Percentiles rank a stretch among this genome's conserved stretches.
phyloP scores from a whole-genome alignment of 768 basidiomycete genomes.

The Boletales sp. region DNA sequence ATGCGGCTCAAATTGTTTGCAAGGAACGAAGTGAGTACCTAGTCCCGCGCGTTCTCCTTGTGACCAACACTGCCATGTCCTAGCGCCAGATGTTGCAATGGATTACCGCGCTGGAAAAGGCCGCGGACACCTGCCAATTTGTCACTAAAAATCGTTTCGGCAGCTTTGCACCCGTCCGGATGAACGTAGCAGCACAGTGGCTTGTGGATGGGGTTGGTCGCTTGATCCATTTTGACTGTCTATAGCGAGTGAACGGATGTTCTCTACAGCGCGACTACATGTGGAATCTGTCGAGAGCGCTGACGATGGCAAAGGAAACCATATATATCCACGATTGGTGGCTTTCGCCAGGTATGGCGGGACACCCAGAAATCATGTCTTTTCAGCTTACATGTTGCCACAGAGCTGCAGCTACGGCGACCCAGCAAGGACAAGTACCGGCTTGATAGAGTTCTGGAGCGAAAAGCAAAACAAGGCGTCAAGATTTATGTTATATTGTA shows the following conservation, averaged over 20 bases:
- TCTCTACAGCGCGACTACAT: conserved; percentile 86
- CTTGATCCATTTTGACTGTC: neutral
- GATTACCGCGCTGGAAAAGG: conserved; percentile 86
- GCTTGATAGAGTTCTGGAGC: conserved; percentile 78
- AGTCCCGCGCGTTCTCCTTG: neutral
- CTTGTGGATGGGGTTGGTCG: conserved; percentile 88
- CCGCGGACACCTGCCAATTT: conserved; percentile 74
- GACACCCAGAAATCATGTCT: neutral
- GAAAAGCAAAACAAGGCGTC: conserved; percentile 93
- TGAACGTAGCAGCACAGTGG: conserved; percentile 96
- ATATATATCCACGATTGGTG: conserved; percentile 99
- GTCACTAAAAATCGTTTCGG: conserved; percentile 82
- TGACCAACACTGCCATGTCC: conserved; percentile 1
- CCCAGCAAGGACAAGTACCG: conserved; percentile 84
- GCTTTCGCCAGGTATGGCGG: conserved; percentile 73
- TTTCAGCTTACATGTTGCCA: neutral
- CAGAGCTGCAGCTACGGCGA: conserved; percentile 81
- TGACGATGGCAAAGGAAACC: conserved; percentile 79
- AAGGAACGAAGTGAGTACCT: conserved; percentile 64
- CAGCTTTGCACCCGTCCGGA: conserved; percentile 88
- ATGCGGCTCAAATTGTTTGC: conserved; percentile 83
- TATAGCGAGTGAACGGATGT: conserved; percentile 2
- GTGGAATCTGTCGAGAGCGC: conserved; percentile 93
- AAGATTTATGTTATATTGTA: conserved; percentile 95
- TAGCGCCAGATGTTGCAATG: conserved; percentile 97